phyloP scores from a whole-genome alignment of 2,329 filamentous ascomycete genomes.

The Thelonectria blattea region DNA sequence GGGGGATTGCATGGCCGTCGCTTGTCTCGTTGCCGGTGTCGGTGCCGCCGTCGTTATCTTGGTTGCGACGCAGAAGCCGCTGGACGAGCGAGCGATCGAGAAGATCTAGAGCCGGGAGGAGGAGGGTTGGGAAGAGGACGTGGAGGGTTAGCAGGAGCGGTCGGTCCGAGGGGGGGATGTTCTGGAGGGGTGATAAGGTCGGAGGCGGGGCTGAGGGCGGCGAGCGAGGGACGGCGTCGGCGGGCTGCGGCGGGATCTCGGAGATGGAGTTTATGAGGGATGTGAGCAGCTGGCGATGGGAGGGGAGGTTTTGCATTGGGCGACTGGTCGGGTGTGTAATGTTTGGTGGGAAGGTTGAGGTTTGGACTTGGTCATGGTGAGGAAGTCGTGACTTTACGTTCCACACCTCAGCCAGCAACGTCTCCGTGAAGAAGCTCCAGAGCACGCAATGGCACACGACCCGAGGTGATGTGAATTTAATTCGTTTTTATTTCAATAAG shows the following conservation, averaged over 20 bases:
- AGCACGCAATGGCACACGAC: background rate
- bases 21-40: background rate
- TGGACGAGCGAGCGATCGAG: conserved; percentile 79
- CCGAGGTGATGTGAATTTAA: background rate
- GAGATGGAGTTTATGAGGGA: conserved; percentile 54
- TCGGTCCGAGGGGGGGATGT: conserved; percentile 43
- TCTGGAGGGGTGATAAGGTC: conserved; percentile 23
- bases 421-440: background rate
- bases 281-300: conserved; percentile 53
- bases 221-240: background rate
- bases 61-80: conserved; percentile 46
- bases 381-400: background rate
- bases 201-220: conserved; percentile 35
- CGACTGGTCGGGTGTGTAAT: background rate
- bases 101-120: conserved; percentile 86
- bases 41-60: conserved; percentile 21
- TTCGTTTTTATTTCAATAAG: conserved; percentile 12
- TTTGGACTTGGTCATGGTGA: background rate
- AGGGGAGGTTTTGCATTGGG: conserved; percentile 40
- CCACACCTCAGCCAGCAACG: background rate
- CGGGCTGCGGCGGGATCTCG: conserved; percentile 18
- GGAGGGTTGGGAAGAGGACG: conserved; percentile 79
- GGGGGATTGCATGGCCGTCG: background rate
- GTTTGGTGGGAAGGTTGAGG: conserved; percentile 1
- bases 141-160: conserved; percentile 79